These are phyloP conservation scores for Aspergillus sparsus DNA, from an alignment of 495 filamentous ascomycete genomes.

Conservation along the genomic window DNA sequence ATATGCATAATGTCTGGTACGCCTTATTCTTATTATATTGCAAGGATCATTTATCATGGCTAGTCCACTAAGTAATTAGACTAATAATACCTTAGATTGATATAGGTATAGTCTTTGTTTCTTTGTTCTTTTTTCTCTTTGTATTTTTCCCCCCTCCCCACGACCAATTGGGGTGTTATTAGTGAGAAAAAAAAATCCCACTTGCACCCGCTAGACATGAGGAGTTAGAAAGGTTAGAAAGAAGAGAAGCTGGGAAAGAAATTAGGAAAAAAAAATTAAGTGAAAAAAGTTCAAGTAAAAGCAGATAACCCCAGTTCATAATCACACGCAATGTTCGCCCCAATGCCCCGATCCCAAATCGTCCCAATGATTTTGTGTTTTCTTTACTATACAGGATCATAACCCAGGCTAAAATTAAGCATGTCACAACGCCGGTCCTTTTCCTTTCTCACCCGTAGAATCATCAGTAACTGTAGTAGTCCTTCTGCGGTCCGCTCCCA, in stretches of 20 bases:
- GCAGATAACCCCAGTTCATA: constrained; percentile 31
- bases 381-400: constrained; percentile 52
- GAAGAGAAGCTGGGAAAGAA: constrained; percentile 15
- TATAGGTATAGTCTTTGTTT: constrained; percentile 2
- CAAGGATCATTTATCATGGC: no score
- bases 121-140: constrained; percentile 12
- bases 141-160: not conserved
- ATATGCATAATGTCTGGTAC: no score
- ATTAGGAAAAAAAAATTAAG: constrained; percentile 15
- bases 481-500: constrained; percentile 48
- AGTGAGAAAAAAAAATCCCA: constrained; percentile 7
- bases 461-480: constrained; percentile 46
- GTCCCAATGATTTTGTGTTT: constrained; percentile 46
- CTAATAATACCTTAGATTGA: constrained; percentile 1
- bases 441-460: constrained; percentile 46
- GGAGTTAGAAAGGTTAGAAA: constrained; percentile 8
- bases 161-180: not conserved
- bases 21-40: no score
- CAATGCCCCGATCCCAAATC: constrained; percentile 49
- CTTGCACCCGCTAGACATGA: not conserved
- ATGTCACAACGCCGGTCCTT: constrained; percentile 38
- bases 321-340: constrained; percentile 50
- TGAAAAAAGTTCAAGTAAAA: constrained; percentile 24
- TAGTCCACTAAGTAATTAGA: not conserved
- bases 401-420: constrained; percentile 30